Conservation (phyloP, 2,329 filamentous ascomycete species). For the Cytospora piceicola region DNA sequence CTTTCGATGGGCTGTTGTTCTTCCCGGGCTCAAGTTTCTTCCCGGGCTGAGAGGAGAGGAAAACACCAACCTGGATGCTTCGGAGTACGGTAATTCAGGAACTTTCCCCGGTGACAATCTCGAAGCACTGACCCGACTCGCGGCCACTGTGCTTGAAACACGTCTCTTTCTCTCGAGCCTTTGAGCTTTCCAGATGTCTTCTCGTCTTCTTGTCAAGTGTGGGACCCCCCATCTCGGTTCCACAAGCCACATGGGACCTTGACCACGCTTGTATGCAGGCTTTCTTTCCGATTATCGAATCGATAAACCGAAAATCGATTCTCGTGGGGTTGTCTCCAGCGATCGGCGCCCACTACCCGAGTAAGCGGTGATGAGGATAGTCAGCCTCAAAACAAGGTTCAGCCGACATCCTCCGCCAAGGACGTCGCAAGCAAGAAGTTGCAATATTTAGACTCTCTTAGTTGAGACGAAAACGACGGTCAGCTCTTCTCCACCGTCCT, state of each 20-base stretch:
- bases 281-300: neutral
- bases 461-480: too few species aligned
- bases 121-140: slow-evolving; percentile 12
- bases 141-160: neutral
- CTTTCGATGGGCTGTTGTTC: slow-evolving; percentile 3
- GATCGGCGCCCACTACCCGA: neutral
- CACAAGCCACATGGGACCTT: too few species aligned
- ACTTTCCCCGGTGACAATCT: slow-evolving; percentile 2
- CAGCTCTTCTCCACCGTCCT: neutral
- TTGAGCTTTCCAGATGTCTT: neutral
- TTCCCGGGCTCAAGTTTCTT: slow-evolving; percentile 19
- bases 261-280: too few species aligned
- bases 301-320: slow-evolving; percentile 5
- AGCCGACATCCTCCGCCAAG: neutral
- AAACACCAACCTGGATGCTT: neutral
- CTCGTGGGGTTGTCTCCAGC: neutral
- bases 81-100: too few species aligned
- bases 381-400: neutral
- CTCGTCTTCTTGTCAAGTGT: too few species aligned
- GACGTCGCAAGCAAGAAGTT: neutral
- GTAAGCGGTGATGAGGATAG: neutral
- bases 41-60: slow-evolving; percentile 12
- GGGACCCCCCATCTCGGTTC: too few species aligned
- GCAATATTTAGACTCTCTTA: neutral
- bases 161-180: neutral